A percentile compares a stretch with the other conserved stretches of the same genome.
phyloP scores from a whole-genome alignment of 805 yeast species.

The Pichia membranifaciens region DNA sequence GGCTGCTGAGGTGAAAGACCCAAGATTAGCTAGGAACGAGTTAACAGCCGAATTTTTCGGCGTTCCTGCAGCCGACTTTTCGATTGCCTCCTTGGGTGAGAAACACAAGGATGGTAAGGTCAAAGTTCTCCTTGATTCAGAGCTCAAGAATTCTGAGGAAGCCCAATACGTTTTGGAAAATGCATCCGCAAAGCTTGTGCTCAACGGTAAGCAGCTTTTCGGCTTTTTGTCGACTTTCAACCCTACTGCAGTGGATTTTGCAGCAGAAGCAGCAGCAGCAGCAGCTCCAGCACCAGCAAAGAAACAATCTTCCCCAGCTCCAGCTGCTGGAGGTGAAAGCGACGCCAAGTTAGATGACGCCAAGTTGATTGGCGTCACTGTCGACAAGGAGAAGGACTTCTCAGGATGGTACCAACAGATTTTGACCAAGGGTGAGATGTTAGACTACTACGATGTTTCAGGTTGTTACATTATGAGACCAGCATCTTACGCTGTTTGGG shows the following conservation, averaged over 20 bases:
- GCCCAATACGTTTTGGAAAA: conserved; percentile 41
- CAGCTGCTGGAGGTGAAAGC: conserved; percentile 29
- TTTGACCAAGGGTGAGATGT: conserved; percentile 94
- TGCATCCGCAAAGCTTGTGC: conserved; percentile 44
- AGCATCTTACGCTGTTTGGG: conserved; percentile 92
- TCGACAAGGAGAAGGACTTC: conserved; percentile 86
- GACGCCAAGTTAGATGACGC: conserved; percentile 72
- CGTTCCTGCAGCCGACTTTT: conserved; percentile 53
- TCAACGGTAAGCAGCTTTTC: conserved; percentile 42
- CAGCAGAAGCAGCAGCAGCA: conserved; percentile 36
- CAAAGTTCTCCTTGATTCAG: conserved; percentile 54
- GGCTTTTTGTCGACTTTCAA: conserved; percentile 50
- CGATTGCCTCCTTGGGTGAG: conserved; percentile 45
- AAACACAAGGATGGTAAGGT: conserved; percentile 49
- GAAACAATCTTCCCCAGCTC: conserved; percentile 28
- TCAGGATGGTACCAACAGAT: conserved; percentile 98
- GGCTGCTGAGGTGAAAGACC: conserved; percentile 70
- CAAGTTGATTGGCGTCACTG: conserved; percentile 92
- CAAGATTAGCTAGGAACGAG: conserved; percentile 81
- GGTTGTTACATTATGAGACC: conserved; percentile 99
- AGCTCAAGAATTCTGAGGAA: conserved; percentile 36
- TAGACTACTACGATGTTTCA: conserved; percentile 96
- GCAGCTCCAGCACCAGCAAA: conserved; percentile 19
- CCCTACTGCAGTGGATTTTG: conserved; percentile 48
- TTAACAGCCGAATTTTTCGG: conserved; percentile 60